Evolutionary conservation across 2,329 filamentous ascomycete species (phyloP), one percentile per base, ranked within the genome.

Genomic region (Hypomyces perniciosus): DNA sequence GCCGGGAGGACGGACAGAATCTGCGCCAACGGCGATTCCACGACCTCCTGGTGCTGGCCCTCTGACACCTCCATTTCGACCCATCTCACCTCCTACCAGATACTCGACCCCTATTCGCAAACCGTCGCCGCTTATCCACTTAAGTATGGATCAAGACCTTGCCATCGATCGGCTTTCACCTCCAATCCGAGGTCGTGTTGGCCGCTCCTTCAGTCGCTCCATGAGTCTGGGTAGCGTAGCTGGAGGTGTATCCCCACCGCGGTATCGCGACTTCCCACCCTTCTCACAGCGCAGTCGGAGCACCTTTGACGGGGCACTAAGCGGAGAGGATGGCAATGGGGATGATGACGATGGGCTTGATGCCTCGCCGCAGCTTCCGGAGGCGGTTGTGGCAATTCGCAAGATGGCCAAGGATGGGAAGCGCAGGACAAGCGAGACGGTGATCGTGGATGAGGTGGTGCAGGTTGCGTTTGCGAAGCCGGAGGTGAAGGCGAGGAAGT

Each of bases 401-500:
- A 62, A 62, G 44, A 48, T 34, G 4, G 60, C 54, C 3, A 61
- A 58, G 35, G 51, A 59, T 5, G 55, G 54, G 1, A 48, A 56
- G 4, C 49, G 61, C 8, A 52, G 53, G 27, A 39, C 48, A 10
- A 59, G 56, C 10, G 67, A 67, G 51, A 60, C 61, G 8, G 64
- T 57, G 0, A 54, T 67, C 8, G 57, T 62, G 1, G 65, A 67
- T 9, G 62, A 66, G 12, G 54, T 59, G 6, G 58, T 61, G 7
- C 60, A 62, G 0, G 54, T 60, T 34, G 60, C 64, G 30, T 66
- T 71, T 56, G 50, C 57, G 8, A 68, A 62, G 49, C 68, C 68
- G 2, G 60, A 66, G 37, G 58, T 63, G 3, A 59, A 63, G 34
- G 56, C 61, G 2, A 70, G 75, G 27, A 79, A 75, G 59, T 81